Percentiles rank a stretch among this genome's conserved stretches.
Evolutionary conservation across 2,329 filamentous ascomycete genomes (phyloP).

Genomic region (Calonectria honghensis): DNA sequence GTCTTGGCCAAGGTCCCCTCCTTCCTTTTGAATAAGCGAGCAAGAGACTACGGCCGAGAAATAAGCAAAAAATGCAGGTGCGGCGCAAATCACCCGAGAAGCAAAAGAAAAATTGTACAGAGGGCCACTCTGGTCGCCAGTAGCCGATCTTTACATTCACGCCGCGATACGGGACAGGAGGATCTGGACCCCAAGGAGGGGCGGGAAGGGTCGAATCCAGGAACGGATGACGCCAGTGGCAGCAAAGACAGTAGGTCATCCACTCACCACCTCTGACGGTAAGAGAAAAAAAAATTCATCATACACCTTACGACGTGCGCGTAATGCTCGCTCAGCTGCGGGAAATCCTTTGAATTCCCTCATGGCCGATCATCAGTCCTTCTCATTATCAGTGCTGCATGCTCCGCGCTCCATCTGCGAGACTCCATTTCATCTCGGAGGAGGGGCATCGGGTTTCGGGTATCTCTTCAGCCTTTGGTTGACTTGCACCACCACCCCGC

Average conservation of each 20-base stretch:
- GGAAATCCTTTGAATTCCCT: slow-evolving; percentile 27
- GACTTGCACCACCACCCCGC: slow-evolving; percentile 6
- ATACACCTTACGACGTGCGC: slow-evolving; percentile 19
- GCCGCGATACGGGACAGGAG: slow-evolving; percentile 30
- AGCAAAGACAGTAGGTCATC: slow-evolving; percentile 18
- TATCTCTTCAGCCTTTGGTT: slow-evolving; percentile 21
- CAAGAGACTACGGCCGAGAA: slow-evolving; percentile 16
- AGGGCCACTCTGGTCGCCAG: slow-evolving; percentile 12
- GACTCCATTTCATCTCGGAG: slow-evolving; percentile 19
- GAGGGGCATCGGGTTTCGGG: slow-evolving; percentile 21
- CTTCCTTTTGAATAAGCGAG: slow-evolving; percentile 24
- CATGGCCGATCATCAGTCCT: slow-evolving; percentile 22
- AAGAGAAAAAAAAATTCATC: background rate
- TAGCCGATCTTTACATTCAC: slow-evolving; percentile 16
- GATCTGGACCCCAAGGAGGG: slow-evolving; percentile 21
- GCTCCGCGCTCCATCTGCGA: slow-evolving; percentile 5
- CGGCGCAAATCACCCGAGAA: slow-evolving; percentile 17
- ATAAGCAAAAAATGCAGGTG: slow-evolving; percentile 25
- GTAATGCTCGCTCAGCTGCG: slow-evolving; percentile 12
- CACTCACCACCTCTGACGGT: slow-evolving; percentile 4
- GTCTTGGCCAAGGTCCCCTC: slow-evolving; percentile 13
- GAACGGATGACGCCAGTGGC: slow-evolving; percentile 36
- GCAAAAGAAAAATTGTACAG: slow-evolving; percentile 11
- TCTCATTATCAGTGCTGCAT: slow-evolving; percentile 16
- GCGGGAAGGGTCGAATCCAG: slow-evolving; percentile 37